A percentile compares a stretch with the other conserved stretches of the same genome.
Conservation (phyloP, 2,329 filamentous ascomycete species). For the Cladosporium cucumerinum region DNA sequence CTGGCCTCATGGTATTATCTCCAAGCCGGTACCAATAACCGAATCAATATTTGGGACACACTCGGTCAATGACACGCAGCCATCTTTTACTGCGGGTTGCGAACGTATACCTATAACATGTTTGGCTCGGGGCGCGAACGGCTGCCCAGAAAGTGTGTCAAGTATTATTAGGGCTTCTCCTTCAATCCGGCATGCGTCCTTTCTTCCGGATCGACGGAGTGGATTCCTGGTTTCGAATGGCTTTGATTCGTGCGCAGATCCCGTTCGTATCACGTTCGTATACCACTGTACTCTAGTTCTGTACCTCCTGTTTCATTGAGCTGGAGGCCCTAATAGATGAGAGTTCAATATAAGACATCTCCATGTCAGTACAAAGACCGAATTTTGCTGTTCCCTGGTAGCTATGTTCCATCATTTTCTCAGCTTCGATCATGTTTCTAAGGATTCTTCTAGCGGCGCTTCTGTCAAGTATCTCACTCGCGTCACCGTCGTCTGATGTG, state of each 20-base stretch:
- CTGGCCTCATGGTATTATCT: background rate
- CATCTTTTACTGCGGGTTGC: background rate
- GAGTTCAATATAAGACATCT: background rate
- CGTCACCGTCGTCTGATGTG: slow-evolving; percentile 13
- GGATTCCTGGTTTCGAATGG: background rate
- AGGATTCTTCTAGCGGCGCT: background rate
- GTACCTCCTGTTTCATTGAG: background rate
- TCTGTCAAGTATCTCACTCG: background rate
- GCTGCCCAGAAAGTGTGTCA: background rate
- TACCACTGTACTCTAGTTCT: background rate
- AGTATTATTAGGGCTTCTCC: background rate
- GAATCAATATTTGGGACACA: background rate
- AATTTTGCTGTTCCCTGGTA: background rate
- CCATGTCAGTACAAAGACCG: background rate
- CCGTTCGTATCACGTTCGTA: background rate
- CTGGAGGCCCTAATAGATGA: background rate
- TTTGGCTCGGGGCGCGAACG: background rate
- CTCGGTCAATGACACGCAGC: background rate
- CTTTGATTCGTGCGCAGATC: background rate
- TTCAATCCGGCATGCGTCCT: background rate
- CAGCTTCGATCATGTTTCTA: background rate
- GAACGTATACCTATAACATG: background rate
- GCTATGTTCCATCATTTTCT: background rate
- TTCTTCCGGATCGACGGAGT: background rate
- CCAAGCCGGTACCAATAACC: background rate